Evolutionary conservation across 2,329 filamentous ascomycete genomes (phyloP), one percentile per base, ranked within the genome.

Genomic region (Cladophialophora chaetospira): DNA sequence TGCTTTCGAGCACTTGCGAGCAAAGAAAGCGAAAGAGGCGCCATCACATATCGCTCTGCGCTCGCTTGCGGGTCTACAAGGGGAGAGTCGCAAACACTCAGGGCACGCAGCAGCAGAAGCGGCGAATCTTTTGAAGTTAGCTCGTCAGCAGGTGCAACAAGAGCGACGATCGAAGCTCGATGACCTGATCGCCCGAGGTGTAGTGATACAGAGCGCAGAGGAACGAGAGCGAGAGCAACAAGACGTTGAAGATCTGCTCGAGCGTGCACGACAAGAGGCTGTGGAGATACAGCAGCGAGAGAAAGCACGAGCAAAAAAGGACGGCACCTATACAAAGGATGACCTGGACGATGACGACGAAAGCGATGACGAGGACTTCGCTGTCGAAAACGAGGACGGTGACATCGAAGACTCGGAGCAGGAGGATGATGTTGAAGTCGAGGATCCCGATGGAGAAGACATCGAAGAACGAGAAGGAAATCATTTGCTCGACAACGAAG

Each of bases 221-320:
- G 92, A 99, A 71, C 85, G 89, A 17, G 88, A 92, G 68, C 83
- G 84, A 29, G 88, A 96, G 69, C 84, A 91, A 71, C 85, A 88
- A 55, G 85, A 92, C 57, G 85, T 96, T 10, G 94, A 97, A 65
- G 88, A 97, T 67, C 82, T 97, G 58, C 83, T 97, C 23, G 88
- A 93, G 45, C 91, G 87, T 66, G 93, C 92, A 17, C 82, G 91
- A 55, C 80, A 85, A 60, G 90, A 97, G 69, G 92, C 87, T 1
- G 83, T 88, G 42, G 86, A 88, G 64, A 86, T 97, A 47, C 88
- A 87, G 72, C 84, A 88, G 66, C 79, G 85, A 46, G 94, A 99
- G 73, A 85, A 85, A 62, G 87, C 83, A 25, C 85, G 84, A 42
- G 85, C 84, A 0, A 93, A 89, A 74, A 84, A 85, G 67, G 81